Evolutionary conservation across 164 flowering plant species (phyloP).

Genomic region (Houttuynia cordata): DNA sequence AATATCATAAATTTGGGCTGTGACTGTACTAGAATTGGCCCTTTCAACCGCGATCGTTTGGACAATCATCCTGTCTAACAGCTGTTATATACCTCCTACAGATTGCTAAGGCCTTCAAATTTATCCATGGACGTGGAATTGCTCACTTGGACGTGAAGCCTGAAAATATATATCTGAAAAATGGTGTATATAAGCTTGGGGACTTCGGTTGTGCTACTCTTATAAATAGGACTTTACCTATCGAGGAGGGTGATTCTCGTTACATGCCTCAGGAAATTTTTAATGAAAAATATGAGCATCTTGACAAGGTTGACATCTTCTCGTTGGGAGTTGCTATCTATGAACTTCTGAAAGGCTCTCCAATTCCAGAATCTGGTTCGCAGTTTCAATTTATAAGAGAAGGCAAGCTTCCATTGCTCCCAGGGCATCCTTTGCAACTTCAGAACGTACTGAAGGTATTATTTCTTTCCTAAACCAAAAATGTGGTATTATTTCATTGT

Average conservation of each 20-base stretch:
- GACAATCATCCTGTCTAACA: neutral
- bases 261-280: slow-evolving; percentile 94
- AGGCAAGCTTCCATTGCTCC: slow-evolving; percentile 82
- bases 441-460: slow-evolving; percentile 85
- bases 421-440: slow-evolving; percentile 69
- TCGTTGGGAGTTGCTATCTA: slow-evolving; percentile 75
- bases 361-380: slow-evolving; percentile 68
- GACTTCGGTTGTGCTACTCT: slow-evolving; percentile 95
- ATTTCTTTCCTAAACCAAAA: neutral
- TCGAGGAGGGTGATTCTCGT: slow-evolving; percentile 97
- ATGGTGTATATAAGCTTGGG: slow-evolving; percentile 84
- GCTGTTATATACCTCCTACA: slow-evolving; percentile 11
- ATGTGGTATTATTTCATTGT: neutral
- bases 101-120: slow-evolving; percentile 77
- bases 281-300: slow-evolving; percentile 71
- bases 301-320: slow-evolving; percentile 85
- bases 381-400: slow-evolving; percentile 49
- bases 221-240: slow-evolving; percentile 55
- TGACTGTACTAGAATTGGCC: neutral
- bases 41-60: neutral
- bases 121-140: slow-evolving; percentile 67
- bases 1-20: too few species aligned
- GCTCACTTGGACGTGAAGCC: slow-evolving; percentile 89
- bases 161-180: slow-evolving; percentile 86
- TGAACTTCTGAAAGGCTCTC: slow-evolving; percentile 67